Evolutionary conservation across 495 filamentous ascomycete genomes (phyloP).

Genomic region (Hypomontagnella monticulosa): DNA sequence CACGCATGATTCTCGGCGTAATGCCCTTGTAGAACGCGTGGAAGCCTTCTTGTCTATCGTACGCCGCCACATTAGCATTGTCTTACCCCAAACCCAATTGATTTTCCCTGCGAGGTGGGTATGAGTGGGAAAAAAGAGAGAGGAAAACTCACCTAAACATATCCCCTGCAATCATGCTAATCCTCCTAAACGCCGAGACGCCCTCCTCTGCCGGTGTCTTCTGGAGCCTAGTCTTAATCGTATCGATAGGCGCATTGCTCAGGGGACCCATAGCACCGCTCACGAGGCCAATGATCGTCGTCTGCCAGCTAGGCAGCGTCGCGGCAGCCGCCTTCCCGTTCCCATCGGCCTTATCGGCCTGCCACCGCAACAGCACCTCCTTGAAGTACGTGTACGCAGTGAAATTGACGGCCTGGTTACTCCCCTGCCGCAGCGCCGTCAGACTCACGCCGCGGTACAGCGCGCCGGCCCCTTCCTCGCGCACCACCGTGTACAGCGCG

Average conservation of each 20-base stretch:
- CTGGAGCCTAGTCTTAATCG: slow-evolving; percentile 97
- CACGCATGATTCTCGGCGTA: slow-evolving; percentile 95
- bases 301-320: slow-evolving; percentile 87
- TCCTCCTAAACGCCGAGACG: slow-evolving; percentile 78
- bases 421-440: slow-evolving; percentile 92
- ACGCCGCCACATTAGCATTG: not conserved
- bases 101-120: too few relatives aligned
- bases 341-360: slow-evolving; percentile 55
- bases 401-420: slow-evolving; percentile 99
- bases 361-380: slow-evolving; percentile 72
- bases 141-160: slow-evolving; percentile 80
- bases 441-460: slow-evolving; percentile 93
- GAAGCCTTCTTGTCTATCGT: slow-evolving; percentile 78
- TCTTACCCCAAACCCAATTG: not conserved
- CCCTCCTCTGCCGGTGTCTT: slow-evolving; percentile 85
- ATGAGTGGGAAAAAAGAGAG: not conserved
- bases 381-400: slow-evolving; percentile 97
- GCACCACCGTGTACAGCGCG: slow-evolving; percentile 89
- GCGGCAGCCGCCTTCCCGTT: slow-evolving; percentile 43
- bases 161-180: slow-evolving; percentile 79
- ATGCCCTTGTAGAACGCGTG: slow-evolving; percentile 99
- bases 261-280: slow-evolving; percentile 95
- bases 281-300: slow-evolving; percentile 87
- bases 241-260: slow-evolving; percentile 97
- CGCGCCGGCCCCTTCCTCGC: slow-evolving; percentile 87